phyloP scores from a whole-genome alignment of 116 monocot species.

The Trichopus zeylanicus region DNA sequence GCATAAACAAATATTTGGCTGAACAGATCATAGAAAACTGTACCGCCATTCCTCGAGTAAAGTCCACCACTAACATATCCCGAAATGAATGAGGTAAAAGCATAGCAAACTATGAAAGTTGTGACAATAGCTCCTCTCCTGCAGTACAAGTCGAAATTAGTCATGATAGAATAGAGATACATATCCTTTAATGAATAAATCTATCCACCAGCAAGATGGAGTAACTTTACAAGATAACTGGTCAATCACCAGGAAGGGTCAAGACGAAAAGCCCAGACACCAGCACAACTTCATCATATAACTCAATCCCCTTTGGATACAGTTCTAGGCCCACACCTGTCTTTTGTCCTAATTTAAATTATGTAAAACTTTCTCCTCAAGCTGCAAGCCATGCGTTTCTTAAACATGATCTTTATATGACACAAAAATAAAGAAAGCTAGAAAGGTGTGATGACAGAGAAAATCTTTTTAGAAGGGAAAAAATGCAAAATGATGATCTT shows the following conservation, averaged over 20 bases:
- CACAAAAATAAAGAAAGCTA: too few species aligned
- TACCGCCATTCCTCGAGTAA: conserved; percentile 91
- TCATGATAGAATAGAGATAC: background rate
- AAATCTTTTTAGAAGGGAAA: too few species aligned
- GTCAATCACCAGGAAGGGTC: background rate
- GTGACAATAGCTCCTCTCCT: conserved; percentile 91
- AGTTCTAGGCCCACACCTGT: too few species aligned
- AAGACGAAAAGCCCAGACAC: background rate
- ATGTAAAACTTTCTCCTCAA: too few species aligned
- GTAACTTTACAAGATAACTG: background rate
- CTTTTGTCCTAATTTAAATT: too few species aligned
- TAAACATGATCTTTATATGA: too few species aligned
- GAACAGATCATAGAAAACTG: background rate
- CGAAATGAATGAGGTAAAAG: conserved; percentile 94
- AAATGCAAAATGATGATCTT: too few species aligned
- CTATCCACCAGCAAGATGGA: background rate
- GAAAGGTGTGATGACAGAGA: too few species aligned
- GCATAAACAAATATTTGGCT: background rate
- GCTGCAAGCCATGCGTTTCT: too few species aligned
- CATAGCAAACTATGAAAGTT: conserved; percentile 96
- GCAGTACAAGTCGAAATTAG: conserved; percentile 12
- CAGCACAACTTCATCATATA: background rate
- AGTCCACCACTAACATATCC: conserved; percentile 90
- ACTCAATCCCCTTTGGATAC: too few species aligned
- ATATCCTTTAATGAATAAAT: background rate